Percentiles rank a stretch among this genome's conserved stretches.
phyloP scores from a whole-genome alignment of 176 grass and related monocot species.

The Ensete glaucum region DNA sequence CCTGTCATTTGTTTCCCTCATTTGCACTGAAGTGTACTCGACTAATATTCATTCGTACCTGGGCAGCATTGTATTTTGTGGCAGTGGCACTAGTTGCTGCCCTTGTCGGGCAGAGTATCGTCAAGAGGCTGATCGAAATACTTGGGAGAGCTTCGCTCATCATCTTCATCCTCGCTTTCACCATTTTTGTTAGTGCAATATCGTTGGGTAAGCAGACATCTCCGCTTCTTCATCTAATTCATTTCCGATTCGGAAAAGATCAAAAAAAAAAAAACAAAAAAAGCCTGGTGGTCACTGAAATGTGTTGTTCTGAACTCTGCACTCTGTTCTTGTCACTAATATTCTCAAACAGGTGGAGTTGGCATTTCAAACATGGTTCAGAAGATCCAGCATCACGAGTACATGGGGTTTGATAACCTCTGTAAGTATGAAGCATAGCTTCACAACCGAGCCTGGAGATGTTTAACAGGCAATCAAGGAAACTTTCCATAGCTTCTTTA shows the following conservation, averaged over 20 bases:
- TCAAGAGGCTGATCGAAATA: constrained; percentile 65
- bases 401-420: constrained; percentile 87
- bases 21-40: neutral
- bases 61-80: constrained; percentile 47
- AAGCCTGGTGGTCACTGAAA: neutral
- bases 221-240: neutral
- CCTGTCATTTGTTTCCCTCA: too few relatives aligned
- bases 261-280: neutral
- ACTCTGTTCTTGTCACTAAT: neutral
- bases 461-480: too few relatives aligned
- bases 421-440: constrained; percentile 44
- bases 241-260: neutral
- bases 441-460: neutral
- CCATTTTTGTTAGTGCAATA: constrained; percentile 72
- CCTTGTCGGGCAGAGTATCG: constrained; percentile 51
- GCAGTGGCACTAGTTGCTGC: constrained; percentile 53
- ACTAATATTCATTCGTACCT: neutral
- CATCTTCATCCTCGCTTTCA: constrained; percentile 83
- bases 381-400: constrained; percentile 54
- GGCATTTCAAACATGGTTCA: constrained; percentile 77
- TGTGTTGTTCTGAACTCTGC: neutral
- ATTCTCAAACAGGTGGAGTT: constrained; percentile 51
- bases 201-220: constrained; percentile 45
- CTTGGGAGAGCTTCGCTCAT: constrained; percentile 81
- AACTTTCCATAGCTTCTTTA: too few relatives aligned